Conservation (phyloP, 2,329 filamentous ascomycete species). For the Colletotrichum spinosum region DNA sequence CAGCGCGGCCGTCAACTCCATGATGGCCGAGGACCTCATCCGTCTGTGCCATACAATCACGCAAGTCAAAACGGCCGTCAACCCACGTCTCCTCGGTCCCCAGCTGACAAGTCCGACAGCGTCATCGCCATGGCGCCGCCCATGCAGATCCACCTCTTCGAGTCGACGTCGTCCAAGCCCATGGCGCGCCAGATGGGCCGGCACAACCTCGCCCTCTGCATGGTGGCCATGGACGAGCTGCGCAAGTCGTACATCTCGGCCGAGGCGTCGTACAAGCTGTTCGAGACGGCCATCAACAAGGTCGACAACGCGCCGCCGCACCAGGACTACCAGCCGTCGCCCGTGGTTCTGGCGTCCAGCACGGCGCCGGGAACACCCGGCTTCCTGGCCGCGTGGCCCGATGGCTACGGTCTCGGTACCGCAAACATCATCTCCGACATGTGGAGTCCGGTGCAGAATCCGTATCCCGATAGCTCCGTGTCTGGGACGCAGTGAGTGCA, state of each 20-base stretch:
- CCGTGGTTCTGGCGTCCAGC: not conserved
- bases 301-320: conserved; percentile 14
- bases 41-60: conserved; percentile 20
- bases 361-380: not conserved
- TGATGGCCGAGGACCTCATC: conserved; percentile 30
- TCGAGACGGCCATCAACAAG: conserved; percentile 28
- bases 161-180: conserved; percentile 25
- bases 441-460: conserved; percentile 19
- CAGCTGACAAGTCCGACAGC: not conserved
- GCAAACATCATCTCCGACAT: conserved; percentile 24
- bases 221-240: conserved; percentile 32
- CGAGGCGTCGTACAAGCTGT: conserved; percentile 22
- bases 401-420: conserved; percentile 14
- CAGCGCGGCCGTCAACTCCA: conserved; percentile 25
- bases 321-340: conserved; percentile 14
- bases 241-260: conserved; percentile 31
- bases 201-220: conserved; percentile 30
- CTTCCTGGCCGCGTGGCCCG: conserved; percentile 9
- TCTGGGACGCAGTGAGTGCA: conserved; percentile 26
- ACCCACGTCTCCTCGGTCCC: too few species aligned
- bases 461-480: conserved; percentile 6
- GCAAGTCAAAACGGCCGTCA: not conserved
- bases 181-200: conserved; percentile 33
- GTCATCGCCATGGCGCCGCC: conserved; percentile 29
- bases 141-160: conserved; percentile 34